phyloP scores from a whole-genome alignment of 2,329 filamentous ascomycete genomes.

The Ophiosphaerella korrae region DNA sequence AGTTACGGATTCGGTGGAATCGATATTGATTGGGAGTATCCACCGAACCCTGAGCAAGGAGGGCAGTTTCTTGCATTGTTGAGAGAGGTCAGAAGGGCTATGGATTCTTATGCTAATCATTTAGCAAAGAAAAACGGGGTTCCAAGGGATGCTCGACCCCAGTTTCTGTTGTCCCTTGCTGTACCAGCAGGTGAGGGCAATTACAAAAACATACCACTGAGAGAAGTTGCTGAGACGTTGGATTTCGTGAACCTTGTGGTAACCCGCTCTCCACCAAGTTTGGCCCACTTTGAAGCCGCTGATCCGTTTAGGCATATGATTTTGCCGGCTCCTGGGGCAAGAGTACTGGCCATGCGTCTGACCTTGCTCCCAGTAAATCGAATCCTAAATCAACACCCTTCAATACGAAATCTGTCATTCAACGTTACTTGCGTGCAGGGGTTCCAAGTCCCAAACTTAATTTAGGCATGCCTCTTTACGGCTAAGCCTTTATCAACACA shows the following conservation, averaged over 20 bases:
- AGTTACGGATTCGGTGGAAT: conserved; percentile 72
- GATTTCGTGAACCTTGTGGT: conserved; percentile 59
- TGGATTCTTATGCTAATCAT: conserved; percentile 48
- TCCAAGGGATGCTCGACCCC: conserved; percentile 30
- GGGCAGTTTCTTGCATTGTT: conserved; percentile 48
- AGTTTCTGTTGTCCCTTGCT: conserved; percentile 53
- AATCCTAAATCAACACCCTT: conserved; percentile 75
- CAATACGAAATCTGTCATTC: conserved; percentile 72
- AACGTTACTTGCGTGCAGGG: conserved; percentile 67
- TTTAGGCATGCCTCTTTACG: conserved; percentile 90
- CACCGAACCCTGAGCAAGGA: conserved; percentile 48
- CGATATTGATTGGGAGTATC: conserved; percentile 58
- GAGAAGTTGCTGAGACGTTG: conserved; percentile 48
- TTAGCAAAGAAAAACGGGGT: conserved; percentile 27
- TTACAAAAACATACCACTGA: conserved; percentile 49
- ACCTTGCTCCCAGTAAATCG: conserved; percentile 66
- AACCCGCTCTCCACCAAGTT: background rate
- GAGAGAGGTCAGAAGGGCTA: conserved; percentile 43
- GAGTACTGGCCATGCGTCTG: conserved; percentile 77
- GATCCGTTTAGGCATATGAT: conserved; percentile 48
- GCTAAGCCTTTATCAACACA: conserved; percentile 81
- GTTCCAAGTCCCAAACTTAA: conserved; percentile 76
- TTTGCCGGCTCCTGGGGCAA: conserved; percentile 79
- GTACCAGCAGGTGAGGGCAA: conserved; percentile 52
- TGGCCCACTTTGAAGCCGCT: background rate